phyloP scores from a whole-genome alignment of 495 filamentous ascomycete genomes.

The Podospora didyma region DNA sequence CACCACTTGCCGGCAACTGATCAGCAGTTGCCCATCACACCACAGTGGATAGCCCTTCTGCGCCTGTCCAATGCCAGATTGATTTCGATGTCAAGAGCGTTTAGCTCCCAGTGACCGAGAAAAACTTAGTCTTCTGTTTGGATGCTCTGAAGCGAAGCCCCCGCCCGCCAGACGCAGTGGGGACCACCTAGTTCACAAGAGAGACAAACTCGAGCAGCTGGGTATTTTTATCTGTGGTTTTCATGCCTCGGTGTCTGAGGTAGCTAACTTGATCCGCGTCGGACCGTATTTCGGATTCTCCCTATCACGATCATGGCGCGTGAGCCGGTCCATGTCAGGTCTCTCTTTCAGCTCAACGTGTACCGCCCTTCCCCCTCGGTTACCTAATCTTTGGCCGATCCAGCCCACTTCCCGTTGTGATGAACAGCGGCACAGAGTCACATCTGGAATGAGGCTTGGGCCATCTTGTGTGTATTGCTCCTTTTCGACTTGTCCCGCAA shows the following conservation, averaged over 20 bases:
- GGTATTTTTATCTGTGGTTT: background rate
- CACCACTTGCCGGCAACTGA: no score
- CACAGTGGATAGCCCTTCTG: no score
- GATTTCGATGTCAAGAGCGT: no score
- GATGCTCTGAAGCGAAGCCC: no score
- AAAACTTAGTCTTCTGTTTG: no score
- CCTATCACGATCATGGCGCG: background rate
- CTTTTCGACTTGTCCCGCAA: background rate
- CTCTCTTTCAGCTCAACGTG: background rate
- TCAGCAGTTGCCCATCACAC: no score
- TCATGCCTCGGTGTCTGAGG: background rate
- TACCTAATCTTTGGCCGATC: background rate
- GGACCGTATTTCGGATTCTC: constrained; percentile 3
- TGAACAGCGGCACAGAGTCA: constrained; percentile 10
- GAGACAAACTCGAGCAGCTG: background rate
- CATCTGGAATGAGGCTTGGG: constrained; percentile 20
- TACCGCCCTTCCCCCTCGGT: background rate
- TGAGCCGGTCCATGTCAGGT: no score
- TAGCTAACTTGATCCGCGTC: background rate
- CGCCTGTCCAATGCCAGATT: no score
- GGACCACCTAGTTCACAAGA: no score
- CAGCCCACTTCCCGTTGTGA: background rate
- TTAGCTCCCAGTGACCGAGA: no score
- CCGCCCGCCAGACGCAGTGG: background rate
- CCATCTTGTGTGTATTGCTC: constrained; percentile 4